A percentile compares a stretch with the other conserved stretches of the same genome.
phyloP scores from a whole-genome alignment of 1,284 basidiomycete species.

The Cryptococcus depauperatus region DNA sequence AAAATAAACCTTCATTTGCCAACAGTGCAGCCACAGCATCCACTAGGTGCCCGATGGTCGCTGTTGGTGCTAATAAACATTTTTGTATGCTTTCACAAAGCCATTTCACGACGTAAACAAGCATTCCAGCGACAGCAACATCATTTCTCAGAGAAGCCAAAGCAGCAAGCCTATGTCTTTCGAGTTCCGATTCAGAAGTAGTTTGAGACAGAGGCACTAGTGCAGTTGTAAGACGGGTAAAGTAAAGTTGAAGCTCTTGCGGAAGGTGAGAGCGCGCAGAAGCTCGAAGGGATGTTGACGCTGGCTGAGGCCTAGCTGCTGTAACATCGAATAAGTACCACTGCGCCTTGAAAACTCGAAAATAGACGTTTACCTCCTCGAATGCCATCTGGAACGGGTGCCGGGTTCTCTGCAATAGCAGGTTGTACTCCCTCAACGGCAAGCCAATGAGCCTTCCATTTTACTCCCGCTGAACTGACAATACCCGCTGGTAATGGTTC shows the following conservation, averaged over 20 bases:
- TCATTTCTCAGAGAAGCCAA: slow-evolving; percentile 81
- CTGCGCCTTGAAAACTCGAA: no score
- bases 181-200: slow-evolving; percentile 24
- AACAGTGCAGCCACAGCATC: slow-evolving; percentile 74
- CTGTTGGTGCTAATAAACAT: slow-evolving; percentile 50
- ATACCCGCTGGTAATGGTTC: slow-evolving; percentile 34
- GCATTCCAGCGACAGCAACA: slow-evolving; percentile 84
- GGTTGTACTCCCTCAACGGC: slow-evolving; percentile 98
- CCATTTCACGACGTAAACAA: slow-evolving; percentile 94
- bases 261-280: slow-evolving; percentile 84
- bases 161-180: slow-evolving; percentile 69
- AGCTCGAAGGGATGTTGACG: slow-evolving; percentile 34
- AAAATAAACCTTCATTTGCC: slow-evolving; percentile 78
- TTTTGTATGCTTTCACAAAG: slow-evolving; percentile 77
- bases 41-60: slow-evolving; percentile 65
- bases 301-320: slow-evolving; percentile 23
- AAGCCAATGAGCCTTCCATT: slow-evolving; percentile 77
- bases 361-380: no score
- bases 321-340: no score
- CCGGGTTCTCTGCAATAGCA: slow-evolving; percentile 91
- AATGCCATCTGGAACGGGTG: slow-evolving; percentile 46
- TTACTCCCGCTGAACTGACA: slow-evolving; percentile 37
- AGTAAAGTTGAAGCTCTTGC: slow-evolving; percentile 90
- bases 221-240: slow-evolving; percentile 80
- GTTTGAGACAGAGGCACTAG: slow-evolving; percentile 53